These are phyloP conservation scores for Trichosporon asahii DNA, from an alignment of 1,284 basidiomycete genomes.

Conservation along the genomic window DNA sequence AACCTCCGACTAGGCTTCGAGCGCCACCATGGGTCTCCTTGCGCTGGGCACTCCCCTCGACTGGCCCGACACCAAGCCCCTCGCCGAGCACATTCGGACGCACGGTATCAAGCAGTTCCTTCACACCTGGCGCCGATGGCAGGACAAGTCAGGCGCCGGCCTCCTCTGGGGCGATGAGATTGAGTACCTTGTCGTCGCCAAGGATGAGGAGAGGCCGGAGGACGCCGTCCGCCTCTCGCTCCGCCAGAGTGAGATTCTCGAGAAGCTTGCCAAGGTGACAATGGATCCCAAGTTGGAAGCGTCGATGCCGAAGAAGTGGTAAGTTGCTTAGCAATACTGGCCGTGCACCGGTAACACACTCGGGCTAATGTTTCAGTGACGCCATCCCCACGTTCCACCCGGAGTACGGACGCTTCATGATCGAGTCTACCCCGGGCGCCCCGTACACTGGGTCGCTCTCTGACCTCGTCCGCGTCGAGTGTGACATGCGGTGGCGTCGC, in stretches of 20 bases:
- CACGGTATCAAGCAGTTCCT: conserved; percentile 97
- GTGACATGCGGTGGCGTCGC: conserved; percentile 90
- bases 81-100: conserved; percentile 82
- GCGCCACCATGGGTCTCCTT: conserved; percentile 76
- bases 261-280: conserved; percentile 69
- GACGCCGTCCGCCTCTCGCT: conserved; percentile 79
- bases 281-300: conserved; percentile 60
- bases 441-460: conserved; percentile 84
- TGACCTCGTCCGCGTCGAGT: conserved; percentile 84
- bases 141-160: conserved; percentile 86
- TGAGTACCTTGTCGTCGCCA: conserved; percentile 92
- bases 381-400: conserved; percentile 93
- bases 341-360: neutral
- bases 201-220: conserved; percentile 68
- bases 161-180: conserved; percentile 99
- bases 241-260: conserved; percentile 88
- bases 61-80: conserved; percentile 85
- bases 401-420: conserved; percentile 98
- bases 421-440: conserved; percentile 92
- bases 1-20: neutral
- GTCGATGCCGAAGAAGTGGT: conserved; percentile 7
- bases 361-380: conserved; percentile 54
- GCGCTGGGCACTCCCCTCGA: conserved; percentile 89
- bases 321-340: neutral
- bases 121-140: conserved; percentile 84